Base-by-base conservation (phyloP, 2,329 filamentous ascomycete genomes). In the Alternaria sp. region DNA sequence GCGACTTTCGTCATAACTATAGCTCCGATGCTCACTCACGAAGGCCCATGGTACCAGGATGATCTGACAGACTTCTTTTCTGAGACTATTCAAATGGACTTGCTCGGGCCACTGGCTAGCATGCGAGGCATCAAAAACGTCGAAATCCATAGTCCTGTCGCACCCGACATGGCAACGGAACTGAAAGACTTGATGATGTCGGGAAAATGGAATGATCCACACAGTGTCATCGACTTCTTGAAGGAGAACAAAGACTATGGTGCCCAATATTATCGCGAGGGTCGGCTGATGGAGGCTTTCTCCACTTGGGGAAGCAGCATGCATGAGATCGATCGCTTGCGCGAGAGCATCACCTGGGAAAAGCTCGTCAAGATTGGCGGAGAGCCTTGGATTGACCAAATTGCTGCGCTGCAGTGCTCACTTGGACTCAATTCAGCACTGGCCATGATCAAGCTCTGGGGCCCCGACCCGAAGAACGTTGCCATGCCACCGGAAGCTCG, bases 191-290 rank as follows among this genome's bases (percentile, higher is more conserved):
- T 18, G 37, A 41, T 41, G 37, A 41, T 41, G 37, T 41, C 0
- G n/a, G 37, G 0, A 6, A 41, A 41, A 0, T 41, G n/a, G 15
- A 6, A 18, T 11, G 37, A 41, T 3, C 37, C 37, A 41, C 5
- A 11, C n/a, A 0, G 0, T 1, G 1, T 41, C n/a, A 3, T 41
- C 37, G 0, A 41, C 0, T 0, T 41, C 5, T 0, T 6, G 37
- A 18, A 1, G 5, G 5, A 10, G n/a, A 41, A 0, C 37, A 41
- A 41, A 18, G 37, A 18, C 4, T 0, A 0, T 0, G 37, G 37
- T 41, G 37, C n/a, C 0, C n/a, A 41, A 18, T 0, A 3, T 5
- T 41, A 41, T 0, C 37, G 37, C 1, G 37, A 41, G 0, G 37
- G 37, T 18, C n/a, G 4, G 1, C 37, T 41, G 37, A 41, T 41